Evolutionary conservation across 176 grass and related monocot species (phyloP), one percentile per base, ranked within the genome.

Genomic region (Musa troglodytarum): DNA sequence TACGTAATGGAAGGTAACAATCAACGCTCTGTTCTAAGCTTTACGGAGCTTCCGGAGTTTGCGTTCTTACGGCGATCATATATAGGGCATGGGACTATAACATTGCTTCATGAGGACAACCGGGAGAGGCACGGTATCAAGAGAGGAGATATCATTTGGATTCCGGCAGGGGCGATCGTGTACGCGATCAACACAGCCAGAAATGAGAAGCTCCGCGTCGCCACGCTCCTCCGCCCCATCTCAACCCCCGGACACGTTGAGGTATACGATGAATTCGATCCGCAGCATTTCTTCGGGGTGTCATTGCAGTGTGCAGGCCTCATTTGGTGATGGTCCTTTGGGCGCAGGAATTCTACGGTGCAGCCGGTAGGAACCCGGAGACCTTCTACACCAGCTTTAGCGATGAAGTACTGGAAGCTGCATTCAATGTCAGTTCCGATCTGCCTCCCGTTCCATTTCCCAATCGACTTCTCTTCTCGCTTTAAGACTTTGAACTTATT

Each of bases 331-430:
- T 34, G 34, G 13, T 8, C 49, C n/a, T n/a, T 16, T 50, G 19
- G 13, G 49, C 52, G 11, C 67, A 89, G 93, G 83, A 92, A 24
- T 92, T 83, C 83, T 89, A 69, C 74, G 84, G 72, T 1, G 71
- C 84, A 8, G 87, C 89, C 1, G 88, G 84, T 43, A 56, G 82
- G 10, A 72, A 52, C 1, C 81, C 83, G 10, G 57, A 88, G 65
- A 86, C 85, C 0, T 92, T 88, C 68, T 88, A 83, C 69, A 77
- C 76, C 52, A 86, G 79, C 50, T 96, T 92, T 65, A 96, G 89
- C 74, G 72, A 89, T 52, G 84, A 92, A 20, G 85, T 92, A 10
- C 58, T 92, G 9, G 84, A 85, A 83, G 89, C 85, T 20, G 83
- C 89, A 53, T 96, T 96, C 73, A 88, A 96, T 55, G 89, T 92